These are phyloP conservation scores for Colletotrichum somersetense DNA, from an alignment of 2,329 filamentous ascomycete species.

Conservation along the genomic window DNA sequence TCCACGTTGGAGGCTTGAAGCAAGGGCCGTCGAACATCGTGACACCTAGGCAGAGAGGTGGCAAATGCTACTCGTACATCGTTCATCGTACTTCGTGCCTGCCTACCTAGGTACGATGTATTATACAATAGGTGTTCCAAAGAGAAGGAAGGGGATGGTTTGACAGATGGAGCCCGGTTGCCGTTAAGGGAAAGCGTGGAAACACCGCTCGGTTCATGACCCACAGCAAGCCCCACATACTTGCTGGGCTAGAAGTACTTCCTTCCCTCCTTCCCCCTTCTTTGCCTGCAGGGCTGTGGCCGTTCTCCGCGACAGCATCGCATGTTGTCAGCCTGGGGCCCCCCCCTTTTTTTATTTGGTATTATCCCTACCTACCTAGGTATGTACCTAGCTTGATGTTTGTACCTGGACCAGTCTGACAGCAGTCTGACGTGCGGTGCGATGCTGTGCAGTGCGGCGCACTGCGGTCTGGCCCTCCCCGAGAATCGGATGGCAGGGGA, in stretches of 20 bases:
- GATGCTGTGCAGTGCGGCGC: not conserved
- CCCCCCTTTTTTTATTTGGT: not conserved
- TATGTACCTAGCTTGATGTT: not conserved
- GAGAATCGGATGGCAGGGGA: not conserved
- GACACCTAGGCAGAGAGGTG: not conserved
- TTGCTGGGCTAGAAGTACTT: not conserved
- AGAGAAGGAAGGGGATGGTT: constrained; percentile 14
- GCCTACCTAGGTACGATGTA: not conserved
- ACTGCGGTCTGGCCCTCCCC: not conserved
- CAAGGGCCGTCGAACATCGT: not conserved
- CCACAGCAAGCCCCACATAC: constrained; percentile 11
- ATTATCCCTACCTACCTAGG: not conserved
- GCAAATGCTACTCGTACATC: no score
- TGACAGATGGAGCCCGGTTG: constrained; percentile 29
- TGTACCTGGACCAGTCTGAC: not conserved
- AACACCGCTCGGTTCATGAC: constrained; percentile 15
- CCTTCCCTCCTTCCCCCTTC: not conserved
- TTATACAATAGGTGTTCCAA: no score
- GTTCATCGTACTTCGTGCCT: not conserved
- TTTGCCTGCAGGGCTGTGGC: constrained; percentile 5
- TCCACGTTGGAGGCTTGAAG: not conserved
- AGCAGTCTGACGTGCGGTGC: not conserved
- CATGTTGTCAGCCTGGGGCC: constrained; percentile 6
- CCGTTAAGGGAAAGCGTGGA: constrained; percentile 16
- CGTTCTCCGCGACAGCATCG: constrained; percentile 8